These are phyloP conservation scores for Cryptomeria japonica DNA, from an alignment of 75 land plant species.

Conservation along the genomic window DNA sequence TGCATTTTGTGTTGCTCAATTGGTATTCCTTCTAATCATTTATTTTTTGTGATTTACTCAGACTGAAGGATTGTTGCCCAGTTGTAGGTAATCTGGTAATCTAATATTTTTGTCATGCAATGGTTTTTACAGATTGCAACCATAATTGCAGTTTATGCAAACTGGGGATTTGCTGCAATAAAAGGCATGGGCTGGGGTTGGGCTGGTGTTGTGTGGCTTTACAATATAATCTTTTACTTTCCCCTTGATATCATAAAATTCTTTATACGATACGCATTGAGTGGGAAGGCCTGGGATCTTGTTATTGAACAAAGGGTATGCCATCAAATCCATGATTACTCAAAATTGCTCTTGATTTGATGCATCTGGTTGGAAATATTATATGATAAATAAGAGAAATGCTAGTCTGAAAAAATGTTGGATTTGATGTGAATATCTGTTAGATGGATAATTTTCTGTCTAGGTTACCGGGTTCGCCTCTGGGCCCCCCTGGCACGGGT, in stretches of 20 bases:
- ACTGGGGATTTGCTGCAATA: conserved; percentile 87
- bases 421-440: background rate
- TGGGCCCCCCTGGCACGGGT: too few species aligned
- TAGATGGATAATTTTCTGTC: background rate
- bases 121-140: conserved; percentile 73
- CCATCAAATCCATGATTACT: background rate
- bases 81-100: background rate
- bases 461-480: too few species aligned
- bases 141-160: conserved; percentile 92
- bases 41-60: background rate
- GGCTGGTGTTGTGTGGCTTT: conserved; percentile 98
- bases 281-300: conserved; percentile 96
- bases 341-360: background rate
- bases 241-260: conserved; percentile 88
- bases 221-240: conserved; percentile 79
- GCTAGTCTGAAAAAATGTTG: background rate
- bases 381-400: background rate
- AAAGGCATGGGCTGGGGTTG: conserved; percentile 98
- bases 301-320: conserved; percentile 89
- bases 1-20: conserved; percentile 84
- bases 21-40: conserved; percentile 40
- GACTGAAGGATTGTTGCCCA: conserved; percentile 2
- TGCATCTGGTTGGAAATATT: background rate
- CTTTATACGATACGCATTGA: conserved; percentile 66
- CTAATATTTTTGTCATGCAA: background rate